Base-by-base conservation (phyloP, 2,329 filamentous ascomycete genomes). In the Dothistroma septosporum region DNA sequence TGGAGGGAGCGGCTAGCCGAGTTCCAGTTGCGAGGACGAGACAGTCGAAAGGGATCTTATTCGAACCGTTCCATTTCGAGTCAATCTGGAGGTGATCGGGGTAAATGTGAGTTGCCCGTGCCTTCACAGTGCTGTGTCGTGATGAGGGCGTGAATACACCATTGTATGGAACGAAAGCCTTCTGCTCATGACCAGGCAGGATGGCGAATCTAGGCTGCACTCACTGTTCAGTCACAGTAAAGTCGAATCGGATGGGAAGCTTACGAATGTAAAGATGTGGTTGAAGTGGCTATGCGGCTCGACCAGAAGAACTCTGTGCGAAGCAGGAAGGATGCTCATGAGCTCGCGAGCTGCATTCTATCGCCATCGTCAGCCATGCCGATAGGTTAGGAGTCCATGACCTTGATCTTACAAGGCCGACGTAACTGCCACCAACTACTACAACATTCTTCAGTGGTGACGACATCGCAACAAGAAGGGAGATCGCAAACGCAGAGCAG, bases 21-120 rank as follows among this genome's bases (percentile, higher is more conserved):
- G 64, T 65, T 19, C 61, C 66, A 16, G 66, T 68, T 0, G 66
- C 66, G 5, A 68, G 55, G 10, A 68, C 64, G 1, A 68, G 62
- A 24, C 66, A 66, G n/a, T 66, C 66, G 44, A 60, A 68, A 9
- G 64, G 60, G 7, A 67, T 55, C 8, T 57, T 57, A 12, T 58
- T 46, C 2, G 62, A 61, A 46, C 62, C 65, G 33, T 67, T 56
- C 60, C 59, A 67, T 14, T 47, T 28, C 9, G 12, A 37, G 52
- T 61, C 60, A 21, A 67, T 63, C 12, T 61, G 37, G 6, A 67
- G 49, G 37, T 63, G 57, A 9, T 63, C 54, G 22, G 59, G 31
- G 41, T 66, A 55, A 1, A 67, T 62, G 21, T 62, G 44, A 28
- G 54, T 62, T 14, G 58, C 65, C 57, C 64, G 64, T 2, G 65